Evolutionary conservation across 257 asterid species (phyloP).

Genomic region (Plantago elongata): DNA sequence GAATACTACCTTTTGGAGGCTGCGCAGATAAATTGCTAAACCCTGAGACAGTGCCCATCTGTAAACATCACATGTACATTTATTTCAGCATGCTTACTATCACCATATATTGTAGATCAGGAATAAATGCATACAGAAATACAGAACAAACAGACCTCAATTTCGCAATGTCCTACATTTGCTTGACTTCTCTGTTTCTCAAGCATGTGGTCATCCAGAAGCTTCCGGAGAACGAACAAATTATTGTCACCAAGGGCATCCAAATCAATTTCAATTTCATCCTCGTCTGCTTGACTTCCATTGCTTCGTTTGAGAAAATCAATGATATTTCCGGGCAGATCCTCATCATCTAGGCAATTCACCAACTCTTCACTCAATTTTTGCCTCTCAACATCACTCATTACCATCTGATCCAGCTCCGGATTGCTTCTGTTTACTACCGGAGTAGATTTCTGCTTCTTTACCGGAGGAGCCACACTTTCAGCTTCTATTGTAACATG

Average conservation of each 20-base stretch:
- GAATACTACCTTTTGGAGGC: slow-evolving; percentile 50
- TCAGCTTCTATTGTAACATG: slow-evolving; percentile 42
- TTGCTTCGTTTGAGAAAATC: slow-evolving; percentile 58
- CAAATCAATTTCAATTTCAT: slow-evolving; percentile 87
- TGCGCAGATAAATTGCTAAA: slow-evolving; percentile 44
- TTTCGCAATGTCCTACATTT: slow-evolving; percentile 33
- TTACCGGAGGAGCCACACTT: slow-evolving; percentile 43
- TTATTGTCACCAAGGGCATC: slow-evolving; percentile 62
- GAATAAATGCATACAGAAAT: slow-evolving; percentile 10
- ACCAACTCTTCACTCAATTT: slow-evolving; percentile 62
- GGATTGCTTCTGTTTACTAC: slow-evolving; percentile 41
- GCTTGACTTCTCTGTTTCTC: slow-evolving; percentile 50
- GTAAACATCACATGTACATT: slow-evolving; percentile 20
- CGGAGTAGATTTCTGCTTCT: slow-evolving; percentile 47
- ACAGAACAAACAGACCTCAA: slow-evolving; percentile 44
- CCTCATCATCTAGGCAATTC: slow-evolving; percentile 48
- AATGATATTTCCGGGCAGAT: slow-evolving; percentile 67
- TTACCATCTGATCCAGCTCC: slow-evolving; percentile 39
- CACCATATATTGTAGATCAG: background rate
- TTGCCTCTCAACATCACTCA: slow-evolving; percentile 63
- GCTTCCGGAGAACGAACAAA: slow-evolving; percentile 59
- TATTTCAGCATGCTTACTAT: slow-evolving; percentile 1
- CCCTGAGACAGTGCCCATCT: slow-evolving; percentile 59
- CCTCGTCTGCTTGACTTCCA: slow-evolving; percentile 53
- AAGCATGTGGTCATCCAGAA: slow-evolving; percentile 49